Conservation (phyloP, 106 monocot species). For the Dioscorea dumetorum region DNA sequence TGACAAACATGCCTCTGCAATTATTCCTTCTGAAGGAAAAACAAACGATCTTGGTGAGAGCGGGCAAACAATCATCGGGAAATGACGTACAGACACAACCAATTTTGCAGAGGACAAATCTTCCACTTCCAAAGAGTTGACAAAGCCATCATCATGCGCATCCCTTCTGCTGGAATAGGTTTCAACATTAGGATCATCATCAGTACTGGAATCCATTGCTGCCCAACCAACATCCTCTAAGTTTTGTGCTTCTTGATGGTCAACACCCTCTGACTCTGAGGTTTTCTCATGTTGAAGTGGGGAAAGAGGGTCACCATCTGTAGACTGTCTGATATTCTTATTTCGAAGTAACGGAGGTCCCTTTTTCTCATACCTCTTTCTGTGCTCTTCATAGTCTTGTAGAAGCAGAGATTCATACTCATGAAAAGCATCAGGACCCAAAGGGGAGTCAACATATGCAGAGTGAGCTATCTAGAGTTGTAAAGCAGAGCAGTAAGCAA, state of each 20-base stretch:
- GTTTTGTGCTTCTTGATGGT: conserved; percentile 9
- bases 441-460: conserved; percentile 75
- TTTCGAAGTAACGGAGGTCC: conserved; percentile 8
- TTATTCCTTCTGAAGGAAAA: conserved; percentile 75
- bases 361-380: conserved; percentile 25
- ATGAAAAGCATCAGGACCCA: conserved; percentile 94
- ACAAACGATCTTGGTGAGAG: conserved; percentile 76
- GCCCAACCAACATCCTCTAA: conserved; percentile 23
- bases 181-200: conserved; percentile 24
- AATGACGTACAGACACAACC: conserved; percentile 63
- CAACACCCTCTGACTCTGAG: conserved; percentile 4
- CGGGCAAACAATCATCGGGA: conserved; percentile 78
- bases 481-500: background rate
- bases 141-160: conserved; percentile 14
- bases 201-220: conserved; percentile 11
- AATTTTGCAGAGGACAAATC: conserved; percentile 19
- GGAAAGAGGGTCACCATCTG: background rate
- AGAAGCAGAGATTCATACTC: conserved; percentile 86
- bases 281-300: conserved; percentile 15
- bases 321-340: conserved; percentile 12
- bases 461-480: conserved; percentile 72
- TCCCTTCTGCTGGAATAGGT: conserved; percentile 22
- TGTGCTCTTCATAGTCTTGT: conserved; percentile 87
- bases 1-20: conserved; percentile 76
- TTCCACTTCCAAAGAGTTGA: conserved; percentile 10